These are phyloP conservation scores for Schwanniomyces sp. DNA, from an alignment of 805 yeast species.

Conservation along the genomic window DNA sequence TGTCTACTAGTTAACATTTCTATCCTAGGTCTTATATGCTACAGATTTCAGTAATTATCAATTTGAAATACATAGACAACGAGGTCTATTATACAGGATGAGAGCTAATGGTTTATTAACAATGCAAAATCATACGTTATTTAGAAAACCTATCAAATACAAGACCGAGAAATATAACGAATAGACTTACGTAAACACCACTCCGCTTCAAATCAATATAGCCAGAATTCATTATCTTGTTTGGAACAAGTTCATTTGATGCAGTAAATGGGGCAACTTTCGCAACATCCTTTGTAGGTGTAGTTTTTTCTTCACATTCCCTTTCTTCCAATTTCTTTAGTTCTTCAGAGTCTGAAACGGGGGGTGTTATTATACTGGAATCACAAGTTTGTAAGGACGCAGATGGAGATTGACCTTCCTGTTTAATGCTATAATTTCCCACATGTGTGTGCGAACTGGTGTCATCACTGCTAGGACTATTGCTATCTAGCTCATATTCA, in stretches of 20 bases:
- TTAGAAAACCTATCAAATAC: slow-evolving; percentile 4
- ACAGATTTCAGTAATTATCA: no score
- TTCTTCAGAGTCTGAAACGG: slow-evolving; percentile 5
- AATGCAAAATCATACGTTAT: slow-evolving; percentile 2
- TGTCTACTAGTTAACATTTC: background rate
- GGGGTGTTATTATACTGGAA: background rate
- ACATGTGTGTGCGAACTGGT: background rate
- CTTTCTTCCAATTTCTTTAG: background rate
- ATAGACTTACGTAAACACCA: background rate
- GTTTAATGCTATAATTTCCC: background rate
- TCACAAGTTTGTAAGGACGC: background rate
- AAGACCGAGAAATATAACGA: slow-evolving; percentile 3
- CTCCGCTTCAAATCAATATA: background rate
- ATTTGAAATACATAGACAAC: no score
- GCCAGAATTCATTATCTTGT: background rate
- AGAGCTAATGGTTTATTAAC: background rate
- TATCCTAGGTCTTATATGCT: background rate
- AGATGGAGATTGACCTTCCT: background rate
- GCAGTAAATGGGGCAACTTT: background rate
- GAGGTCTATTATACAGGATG: background rate
- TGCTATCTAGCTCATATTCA: background rate
- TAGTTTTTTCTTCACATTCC: background rate
- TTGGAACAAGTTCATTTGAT: background rate
- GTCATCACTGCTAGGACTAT: background rate
- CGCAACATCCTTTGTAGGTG: background rate